Evolutionary conservation across 371 early-diverging fungal species (phyloP).

Genomic region (Mortierella sp.): DNA sequence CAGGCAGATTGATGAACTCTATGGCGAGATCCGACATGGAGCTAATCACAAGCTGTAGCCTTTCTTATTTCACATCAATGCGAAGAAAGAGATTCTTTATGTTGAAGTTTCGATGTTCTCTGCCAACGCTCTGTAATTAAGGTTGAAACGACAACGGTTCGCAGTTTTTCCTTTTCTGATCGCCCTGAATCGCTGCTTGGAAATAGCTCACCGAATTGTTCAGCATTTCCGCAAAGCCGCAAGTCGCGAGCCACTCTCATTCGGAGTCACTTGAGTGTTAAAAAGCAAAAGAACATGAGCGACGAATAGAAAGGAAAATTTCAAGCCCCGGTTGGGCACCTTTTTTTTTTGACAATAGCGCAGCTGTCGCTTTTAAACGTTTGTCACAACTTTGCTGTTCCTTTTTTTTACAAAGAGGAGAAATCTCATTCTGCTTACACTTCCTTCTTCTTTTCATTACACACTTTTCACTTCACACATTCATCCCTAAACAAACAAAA

Average conservation of each 20-base stretch:
- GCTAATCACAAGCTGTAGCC: conserved; percentile 11
- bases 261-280: too few relatives aligned
- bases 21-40: neutral
- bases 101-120: too few relatives aligned
- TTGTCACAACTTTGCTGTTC: neutral
- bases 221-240: neutral
- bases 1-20: conserved; percentile 17
- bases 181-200: neutral
- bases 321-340: too few relatives aligned
- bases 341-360: neutral
- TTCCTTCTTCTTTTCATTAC: neutral
- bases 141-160: neutral
- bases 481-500: neutral
- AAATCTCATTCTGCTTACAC: neutral
- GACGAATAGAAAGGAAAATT: too few relatives aligned
- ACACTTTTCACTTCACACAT: neutral
- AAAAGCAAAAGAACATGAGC: neutral
- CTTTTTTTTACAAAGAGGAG: neutral
- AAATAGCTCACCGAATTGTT: neutral
- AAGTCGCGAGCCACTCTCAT: neutral
- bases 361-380: neutral
- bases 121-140: neutral
- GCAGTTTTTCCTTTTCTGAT: neutral
- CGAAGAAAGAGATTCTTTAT: neutral
- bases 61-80: neutral